Base-by-base conservation (phyloP, 106 monocot genomes). In the Acorus gramineus region DNA sequence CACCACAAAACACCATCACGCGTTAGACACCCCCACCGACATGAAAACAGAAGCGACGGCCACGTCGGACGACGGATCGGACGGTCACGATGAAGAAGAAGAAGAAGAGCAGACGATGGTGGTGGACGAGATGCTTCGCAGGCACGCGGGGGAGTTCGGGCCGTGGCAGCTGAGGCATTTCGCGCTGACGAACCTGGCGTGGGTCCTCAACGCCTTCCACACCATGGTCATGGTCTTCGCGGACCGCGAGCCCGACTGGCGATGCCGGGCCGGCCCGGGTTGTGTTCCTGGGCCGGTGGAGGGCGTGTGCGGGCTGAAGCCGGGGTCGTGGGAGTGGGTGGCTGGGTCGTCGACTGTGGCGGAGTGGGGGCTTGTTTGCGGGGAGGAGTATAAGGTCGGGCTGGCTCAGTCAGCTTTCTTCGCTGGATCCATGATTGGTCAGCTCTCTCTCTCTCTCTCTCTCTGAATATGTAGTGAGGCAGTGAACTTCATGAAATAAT, bases 131-230 rank as follows among this genome's bases (percentile, higher is more conserved):
- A 49, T 60, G 60, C 59, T 69, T 8, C 14, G 45, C 43, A 46
- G 8, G 42, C n/a, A 60, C 42, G 11, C 42, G 8, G 69, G 59
- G 2, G 59, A 59, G 60, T 69, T 69, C 50, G 66, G 66, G 42
- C 44, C 53, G 4, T 66, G 60, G 59, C 60, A 69, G 59, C 69
- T 69, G n/a, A 13, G 50, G 52, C 69, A 70, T 11, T 52, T 70
- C 9, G 5, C 12, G n/a, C 69, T 70, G 3, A 6, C 11, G 10
- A 60, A 44, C 52, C 3, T 61, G 8, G 60, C 60, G 4, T 70
- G 69, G 69, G 52, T 49, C 2, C 45, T 70, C 4, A 42, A 45
- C 8, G 50, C 69, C 8, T 53, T 60, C 43, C 60, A 70, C 60
- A 61, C 60, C 2, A 44, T 61, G 43, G 69, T 51, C 28, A 55